Conservation (phyloP, 176 grass and related monocot genomes). For the Dendrocalamus sinicus region DNA sequence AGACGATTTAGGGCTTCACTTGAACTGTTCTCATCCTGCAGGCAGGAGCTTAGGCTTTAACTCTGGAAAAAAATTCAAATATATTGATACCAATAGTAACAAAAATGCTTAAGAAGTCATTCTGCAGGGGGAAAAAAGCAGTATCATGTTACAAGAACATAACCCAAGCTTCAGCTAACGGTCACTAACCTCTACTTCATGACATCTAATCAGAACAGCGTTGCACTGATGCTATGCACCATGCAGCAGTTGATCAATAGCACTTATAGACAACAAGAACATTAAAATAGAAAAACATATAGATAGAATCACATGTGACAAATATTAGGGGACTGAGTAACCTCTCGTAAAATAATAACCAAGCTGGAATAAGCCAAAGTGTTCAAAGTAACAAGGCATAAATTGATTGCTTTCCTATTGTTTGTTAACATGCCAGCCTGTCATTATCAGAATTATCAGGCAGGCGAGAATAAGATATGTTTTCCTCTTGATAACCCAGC, state of each 20-base stretch:
- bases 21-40: constrained; percentile 76
- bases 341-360: background rate
- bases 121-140: background rate
- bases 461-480: background rate
- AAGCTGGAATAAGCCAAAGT: constrained; percentile 8
- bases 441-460: constrained; percentile 6
- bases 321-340: background rate
- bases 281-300: background rate
- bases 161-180: constrained; percentile 17
- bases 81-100: background rate
- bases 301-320: background rate
- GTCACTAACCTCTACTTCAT: constrained; percentile 5
- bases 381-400: background rate
- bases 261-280: background rate
- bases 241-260: background rate
- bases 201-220: background rate
- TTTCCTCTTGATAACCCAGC: constrained; percentile 10
- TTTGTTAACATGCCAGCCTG: background rate
- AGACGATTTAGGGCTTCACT: constrained; percentile 79
- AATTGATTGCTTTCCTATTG: background rate
- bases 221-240: background rate
- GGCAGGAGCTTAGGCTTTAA: constrained; percentile 34
- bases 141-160: background rate
- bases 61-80: constrained; percentile 1
- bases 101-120: background rate